Evolutionary conservation across 345 rosid species (phyloP).

Genomic region (Eucalyptus virginea): DNA sequence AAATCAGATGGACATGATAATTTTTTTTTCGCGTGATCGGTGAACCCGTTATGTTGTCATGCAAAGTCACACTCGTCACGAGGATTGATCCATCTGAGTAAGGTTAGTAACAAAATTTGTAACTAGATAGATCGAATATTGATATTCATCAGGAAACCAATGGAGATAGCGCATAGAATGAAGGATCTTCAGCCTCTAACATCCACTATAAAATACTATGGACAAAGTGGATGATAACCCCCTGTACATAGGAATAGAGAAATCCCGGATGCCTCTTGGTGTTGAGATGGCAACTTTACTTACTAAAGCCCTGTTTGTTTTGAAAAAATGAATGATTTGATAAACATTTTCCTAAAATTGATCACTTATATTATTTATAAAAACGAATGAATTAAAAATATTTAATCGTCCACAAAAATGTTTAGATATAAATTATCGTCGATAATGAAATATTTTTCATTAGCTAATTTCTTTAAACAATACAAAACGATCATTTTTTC

Average conservation of each 20-base stretch:
- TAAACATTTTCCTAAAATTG: background rate
- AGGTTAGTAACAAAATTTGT: background rate
- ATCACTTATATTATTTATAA: background rate
- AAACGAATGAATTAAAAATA: background rate
- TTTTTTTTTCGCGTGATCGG: background rate
- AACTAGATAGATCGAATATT: background rate
- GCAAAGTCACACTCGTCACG: background rate
- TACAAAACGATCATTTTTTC: accelerated
- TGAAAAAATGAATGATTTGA: background rate
- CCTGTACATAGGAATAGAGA: background rate
- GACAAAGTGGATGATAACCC: background rate
- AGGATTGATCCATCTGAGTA: background rate
- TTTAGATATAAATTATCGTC: background rate
- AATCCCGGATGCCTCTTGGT: background rate
- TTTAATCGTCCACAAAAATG: background rate
- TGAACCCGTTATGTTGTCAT: background rate
- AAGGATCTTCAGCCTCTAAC: background rate
- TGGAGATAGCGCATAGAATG: background rate
- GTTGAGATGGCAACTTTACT: background rate
- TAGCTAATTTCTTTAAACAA: background rate
- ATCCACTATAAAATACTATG: background rate
- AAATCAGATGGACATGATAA: background rate
- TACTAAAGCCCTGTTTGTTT: background rate
- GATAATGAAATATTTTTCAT: background rate
- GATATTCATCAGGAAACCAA: background rate